Conservation (phyloP, 2,329 filamentous ascomycete species). For the Colletotrichum simmondsii region DNA sequence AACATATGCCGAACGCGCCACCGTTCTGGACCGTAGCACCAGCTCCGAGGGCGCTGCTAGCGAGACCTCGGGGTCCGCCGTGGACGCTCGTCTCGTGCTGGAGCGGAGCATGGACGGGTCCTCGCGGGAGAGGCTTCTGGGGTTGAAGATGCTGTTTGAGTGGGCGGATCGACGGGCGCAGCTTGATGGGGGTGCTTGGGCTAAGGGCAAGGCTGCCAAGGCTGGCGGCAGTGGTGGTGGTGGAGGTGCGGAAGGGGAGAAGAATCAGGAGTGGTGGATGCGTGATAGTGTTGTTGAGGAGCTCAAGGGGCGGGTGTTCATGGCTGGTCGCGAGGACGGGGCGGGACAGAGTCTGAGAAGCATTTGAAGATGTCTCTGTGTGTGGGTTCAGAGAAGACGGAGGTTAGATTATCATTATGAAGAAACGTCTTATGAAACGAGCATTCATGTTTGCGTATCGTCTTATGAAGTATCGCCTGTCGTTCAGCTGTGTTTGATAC, state of each 20-base stretch:
- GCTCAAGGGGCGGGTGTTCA: slow-evolving; percentile 66
- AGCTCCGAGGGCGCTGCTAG: slow-evolving; percentile 60
- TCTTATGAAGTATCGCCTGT: too few species aligned
- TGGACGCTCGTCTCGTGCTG: slow-evolving; percentile 80
- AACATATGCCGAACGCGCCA: slow-evolving; percentile 74
- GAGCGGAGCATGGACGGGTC: slow-evolving; percentile 59
- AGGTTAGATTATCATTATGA: not conserved
- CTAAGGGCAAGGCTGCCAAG: slow-evolving; percentile 26
- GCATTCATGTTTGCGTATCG: too few species aligned
- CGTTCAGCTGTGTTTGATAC: too few species aligned
- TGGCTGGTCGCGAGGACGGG: slow-evolving; percentile 51
- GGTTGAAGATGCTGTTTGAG: slow-evolving; percentile 64
- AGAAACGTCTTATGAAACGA: slow-evolving; percentile 3
- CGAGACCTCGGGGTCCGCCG: slow-evolving; percentile 52
- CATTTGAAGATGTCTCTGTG: not conserved
- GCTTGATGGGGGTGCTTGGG: slow-evolving; percentile 41
- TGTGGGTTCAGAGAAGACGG: not conserved
- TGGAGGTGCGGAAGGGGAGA: slow-evolving; percentile 37
- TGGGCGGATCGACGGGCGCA: slow-evolving; percentile 61
- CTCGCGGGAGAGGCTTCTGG: slow-evolving; percentile 55
- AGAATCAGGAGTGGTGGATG: slow-evolving; percentile 63
- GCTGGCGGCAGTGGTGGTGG: not conserved
- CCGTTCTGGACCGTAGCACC: slow-evolving; percentile 65
- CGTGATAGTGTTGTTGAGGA: slow-evolving; percentile 64
- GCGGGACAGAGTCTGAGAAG: slow-evolving; percentile 40